Base-by-base conservation (phyloP, 1,284 basidiomycete species). In the Cystobasidium slooffiae region DNA sequence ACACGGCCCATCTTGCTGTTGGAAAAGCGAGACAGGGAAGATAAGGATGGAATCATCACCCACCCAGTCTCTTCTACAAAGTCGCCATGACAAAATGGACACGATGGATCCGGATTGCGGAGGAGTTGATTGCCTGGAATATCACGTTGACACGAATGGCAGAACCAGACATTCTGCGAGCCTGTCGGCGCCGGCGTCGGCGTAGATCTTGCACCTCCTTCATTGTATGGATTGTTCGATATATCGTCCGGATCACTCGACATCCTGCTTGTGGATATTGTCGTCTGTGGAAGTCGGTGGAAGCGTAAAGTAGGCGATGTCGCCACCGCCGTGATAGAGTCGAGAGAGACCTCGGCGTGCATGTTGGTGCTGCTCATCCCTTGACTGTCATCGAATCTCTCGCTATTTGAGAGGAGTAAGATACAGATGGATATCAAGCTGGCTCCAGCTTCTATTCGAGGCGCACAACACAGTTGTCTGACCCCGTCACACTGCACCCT, bases 51-150 rank as follows among this genome's bases (percentile, higher is more conserved):
- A 20, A 14, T 18, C 9, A 18, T 3, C 39, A 59, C 70, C 14
- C 70, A 73, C 70, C 58, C 63, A 4, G 58, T 73, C 63, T 66
- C 51, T 43, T 73, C 70, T n/a, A 73, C 51, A 43, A 73, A 73
- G 16, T 44, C 51, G 31, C 70, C 70, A 10, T 52, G 47, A 49
- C 70, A 73, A 10, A 46, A 22, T n/a, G 70, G 70, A 39, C 70
- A 73, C 37, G 62, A 24, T 37, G 58, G 69, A 12, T 72, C 61
- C 22, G 68, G 68, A 14, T 10, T 53, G 14, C 47, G 58, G 10
- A 62, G 69, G 22, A 72, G n/a, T 18, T 72, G 59, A 56, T 44
- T 53, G 39, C 47, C 58, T 3, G 46, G 14, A 37, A 72, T 52
- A 39, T 72, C 70, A 16, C 59, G 52, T 22, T 73, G 62, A 53